Evolutionary conservation across 768 basidiomycete species (phyloP).

Genomic region (Rhodocollybia butyracea): DNA sequence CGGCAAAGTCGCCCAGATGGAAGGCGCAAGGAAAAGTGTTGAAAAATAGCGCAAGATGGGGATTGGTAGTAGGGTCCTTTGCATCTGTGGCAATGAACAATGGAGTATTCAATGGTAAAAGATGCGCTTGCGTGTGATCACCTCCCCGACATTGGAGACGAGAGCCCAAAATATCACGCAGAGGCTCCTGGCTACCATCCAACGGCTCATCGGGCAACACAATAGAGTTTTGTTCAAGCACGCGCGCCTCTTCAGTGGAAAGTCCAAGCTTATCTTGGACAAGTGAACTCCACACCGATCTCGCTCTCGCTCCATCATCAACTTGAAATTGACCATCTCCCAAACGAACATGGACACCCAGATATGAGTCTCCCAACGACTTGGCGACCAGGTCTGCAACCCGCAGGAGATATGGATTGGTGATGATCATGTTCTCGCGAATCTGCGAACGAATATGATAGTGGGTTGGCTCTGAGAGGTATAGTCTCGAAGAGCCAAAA

Average conservation of each 20-base stretch:
- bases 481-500: constrained; percentile 72
- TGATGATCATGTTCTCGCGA: constrained; percentile 55
- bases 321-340: constrained; percentile 63
- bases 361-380: constrained; percentile 39
- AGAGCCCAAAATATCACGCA: constrained; percentile 15
- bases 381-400: constrained; percentile 41
- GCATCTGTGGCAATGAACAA: constrained; percentile 69
- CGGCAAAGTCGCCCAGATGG: constrained; percentile 49
- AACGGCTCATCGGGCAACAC: constrained; percentile 14
- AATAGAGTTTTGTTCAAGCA: constrained; percentile 22
- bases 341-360: constrained; percentile 66
- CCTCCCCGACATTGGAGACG: constrained; percentile 35
- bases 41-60: constrained; percentile 42
- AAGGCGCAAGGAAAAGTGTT: constrained; percentile 64
- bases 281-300: constrained; percentile 55
- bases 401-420: constrained; percentile 42
- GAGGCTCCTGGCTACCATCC: constrained; percentile 22
- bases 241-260: constrained; percentile 29
- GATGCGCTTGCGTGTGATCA: constrained; percentile 29
- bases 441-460: constrained; percentile 41
- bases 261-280: constrained; percentile 46
- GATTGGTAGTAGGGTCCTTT: constrained; percentile 32
- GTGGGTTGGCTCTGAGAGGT: constrained; percentile 40
- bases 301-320: constrained; percentile 38
- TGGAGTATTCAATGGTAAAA: constrained; percentile 46